Evolutionary conservation across 1,284 basidiomycete genomes (phyloP).

Genomic region (Afroboletus lepidellus): DNA sequence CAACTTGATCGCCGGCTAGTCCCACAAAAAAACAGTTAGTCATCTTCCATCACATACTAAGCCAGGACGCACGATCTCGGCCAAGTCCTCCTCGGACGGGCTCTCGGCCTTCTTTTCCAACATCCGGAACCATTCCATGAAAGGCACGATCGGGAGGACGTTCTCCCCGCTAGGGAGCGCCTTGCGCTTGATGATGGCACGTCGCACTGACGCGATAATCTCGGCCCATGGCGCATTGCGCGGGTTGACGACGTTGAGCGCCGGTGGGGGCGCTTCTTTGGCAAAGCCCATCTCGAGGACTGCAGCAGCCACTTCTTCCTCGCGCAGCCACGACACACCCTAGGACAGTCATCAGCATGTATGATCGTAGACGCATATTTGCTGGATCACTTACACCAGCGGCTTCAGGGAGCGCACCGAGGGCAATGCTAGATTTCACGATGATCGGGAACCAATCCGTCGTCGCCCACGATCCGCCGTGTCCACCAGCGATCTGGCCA

Average conservation of each 20-base stretch:
- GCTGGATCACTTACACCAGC: too few relatives aligned
- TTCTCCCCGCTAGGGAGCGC: not conserved
- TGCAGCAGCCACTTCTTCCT: too few relatives aligned
- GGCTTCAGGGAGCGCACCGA: conserved; percentile 28
- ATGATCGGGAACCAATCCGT: conserved; percentile 31
- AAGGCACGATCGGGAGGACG: conserved; percentile 10
- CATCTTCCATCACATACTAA: not conserved
- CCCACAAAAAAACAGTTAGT: not conserved
- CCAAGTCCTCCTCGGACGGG: not conserved
- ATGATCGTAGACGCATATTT: too few relatives aligned
- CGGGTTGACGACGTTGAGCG: conserved; percentile 17
- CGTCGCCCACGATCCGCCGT: conserved; percentile 10
- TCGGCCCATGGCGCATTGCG: conserved; percentile 12
- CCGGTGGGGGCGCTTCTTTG: too few relatives aligned
- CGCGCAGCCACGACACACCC: too few relatives aligned
- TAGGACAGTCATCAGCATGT: too few relatives aligned
- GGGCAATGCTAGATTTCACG: conserved; percentile 26
- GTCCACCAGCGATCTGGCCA: conserved; percentile 32
- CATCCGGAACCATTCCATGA: conserved; percentile 18
- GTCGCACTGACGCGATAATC: conserved; percentile 16
- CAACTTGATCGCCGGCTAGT: conserved; percentile 30
- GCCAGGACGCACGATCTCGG: not conserved
- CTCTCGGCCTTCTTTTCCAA: conserved; percentile 12
- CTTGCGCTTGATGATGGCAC: conserved; percentile 9
- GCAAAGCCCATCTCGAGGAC: too few relatives aligned